Conservation (phyloP, 2,329 filamentous ascomycete genomes). For the Fusarium torreyae region DNA sequence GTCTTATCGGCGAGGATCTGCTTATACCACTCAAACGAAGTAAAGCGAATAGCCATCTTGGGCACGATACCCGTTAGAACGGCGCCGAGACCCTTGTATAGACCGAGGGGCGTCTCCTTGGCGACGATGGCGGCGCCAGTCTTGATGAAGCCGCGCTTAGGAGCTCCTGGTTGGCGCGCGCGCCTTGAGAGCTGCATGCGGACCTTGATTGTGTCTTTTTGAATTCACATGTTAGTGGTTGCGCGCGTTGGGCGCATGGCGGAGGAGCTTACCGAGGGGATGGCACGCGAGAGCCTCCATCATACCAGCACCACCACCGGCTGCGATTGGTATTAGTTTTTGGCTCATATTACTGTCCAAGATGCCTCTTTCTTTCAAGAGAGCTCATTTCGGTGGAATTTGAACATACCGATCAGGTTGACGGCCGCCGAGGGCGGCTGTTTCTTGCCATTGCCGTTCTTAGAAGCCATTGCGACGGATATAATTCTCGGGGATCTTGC, state of each 20-base stretch:
- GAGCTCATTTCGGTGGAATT: not conserved
- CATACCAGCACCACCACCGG: conserved; percentile 97
- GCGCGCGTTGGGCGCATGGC: conserved; percentile 13
- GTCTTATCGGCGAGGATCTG: conserved; percentile 79
- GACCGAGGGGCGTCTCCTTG: conserved; percentile 89
- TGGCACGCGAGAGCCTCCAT: conserved; percentile 98
- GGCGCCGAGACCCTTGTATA: conserved; percentile 98
- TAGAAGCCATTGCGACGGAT: conserved; percentile 53
- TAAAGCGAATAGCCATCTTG: conserved; percentile 99
- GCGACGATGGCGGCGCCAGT: conserved; percentile 90
- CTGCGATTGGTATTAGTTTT: conserved; percentile 62
- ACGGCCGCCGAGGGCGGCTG: conserved; percentile 88
- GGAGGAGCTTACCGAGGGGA: conserved; percentile 79
- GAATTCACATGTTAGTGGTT: conserved; percentile 18
- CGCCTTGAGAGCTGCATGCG: conserved; percentile 98
- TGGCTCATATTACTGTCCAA: not conserved
- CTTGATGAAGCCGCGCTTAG: conserved; percentile 87
- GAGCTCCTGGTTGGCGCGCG: conserved; percentile 84
- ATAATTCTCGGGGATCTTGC: conserved; percentile 3
- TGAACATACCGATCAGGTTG: conserved; percentile 85
- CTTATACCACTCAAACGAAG: conserved; percentile 97
- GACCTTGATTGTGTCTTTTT: conserved; percentile 93
- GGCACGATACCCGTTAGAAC: conserved; percentile 96
- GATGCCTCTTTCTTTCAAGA: not conserved
- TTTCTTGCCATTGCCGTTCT: conserved; percentile 65